Conservation (phyloP, 345 rosid species). For the Acer negundo region DNA sequence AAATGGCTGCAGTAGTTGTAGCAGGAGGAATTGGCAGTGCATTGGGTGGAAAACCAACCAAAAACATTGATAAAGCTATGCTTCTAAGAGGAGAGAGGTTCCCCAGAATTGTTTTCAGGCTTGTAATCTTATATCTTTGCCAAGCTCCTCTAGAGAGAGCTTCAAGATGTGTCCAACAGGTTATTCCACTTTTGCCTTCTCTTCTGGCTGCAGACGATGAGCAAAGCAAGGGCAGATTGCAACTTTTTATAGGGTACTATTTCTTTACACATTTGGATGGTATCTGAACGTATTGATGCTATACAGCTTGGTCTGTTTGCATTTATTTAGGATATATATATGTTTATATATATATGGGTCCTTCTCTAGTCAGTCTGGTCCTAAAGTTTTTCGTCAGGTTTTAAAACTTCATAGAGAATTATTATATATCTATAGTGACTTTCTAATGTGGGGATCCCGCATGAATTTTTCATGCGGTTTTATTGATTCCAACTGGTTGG, state of each 20-base stretch:
- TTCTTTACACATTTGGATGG: constrained; percentile 12
- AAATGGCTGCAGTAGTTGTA: constrained; percentile 98
- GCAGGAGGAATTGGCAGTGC: constrained; percentile 97
- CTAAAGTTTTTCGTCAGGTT: too few species aligned
- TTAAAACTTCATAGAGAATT: too few species aligned
- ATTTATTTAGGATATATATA: not conserved
- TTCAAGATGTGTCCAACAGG: constrained; percentile 82
- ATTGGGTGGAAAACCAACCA: constrained; percentile 73
- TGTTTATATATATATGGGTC: too few species aligned
- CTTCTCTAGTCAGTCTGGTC: too few species aligned
- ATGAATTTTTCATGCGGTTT: too few species aligned
- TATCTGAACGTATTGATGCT: constrained; percentile 1
- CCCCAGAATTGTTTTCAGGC: constrained; percentile 86
- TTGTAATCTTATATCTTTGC: constrained; percentile 76
- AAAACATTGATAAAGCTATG: constrained; percentile 90
- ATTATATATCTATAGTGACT: too few species aligned
- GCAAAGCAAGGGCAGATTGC: constrained; percentile 86
- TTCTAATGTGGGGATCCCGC: too few species aligned
- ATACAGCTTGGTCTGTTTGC: not conserved
- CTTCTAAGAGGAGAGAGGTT: constrained; percentile 91
- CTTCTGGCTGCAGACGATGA: constrained; percentile 82
- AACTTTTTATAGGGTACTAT: constrained; percentile 77
- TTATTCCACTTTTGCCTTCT: constrained; percentile 78
- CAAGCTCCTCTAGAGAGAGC: constrained; percentile 84
- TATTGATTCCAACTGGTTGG: too few species aligned